Base-by-base conservation (phyloP, 805 yeast species). In the Barnettozyma populi region DNA sequence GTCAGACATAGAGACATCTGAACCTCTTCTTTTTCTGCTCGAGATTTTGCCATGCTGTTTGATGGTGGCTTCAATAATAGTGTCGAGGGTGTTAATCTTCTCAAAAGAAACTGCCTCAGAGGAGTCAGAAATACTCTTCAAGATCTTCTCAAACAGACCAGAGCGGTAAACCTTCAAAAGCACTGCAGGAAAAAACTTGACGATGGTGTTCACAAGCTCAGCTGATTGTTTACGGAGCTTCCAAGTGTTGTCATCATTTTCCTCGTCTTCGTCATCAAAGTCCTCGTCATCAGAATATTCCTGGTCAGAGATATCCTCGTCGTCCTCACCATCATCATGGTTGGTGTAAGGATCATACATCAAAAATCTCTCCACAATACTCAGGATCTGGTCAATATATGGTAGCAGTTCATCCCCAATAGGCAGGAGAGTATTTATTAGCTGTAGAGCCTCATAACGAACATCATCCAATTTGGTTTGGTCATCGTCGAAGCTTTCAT, bases 221-320 rank as follows among this genome's bases (percentile, higher is more conserved):
- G 78, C 70, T 0, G 86, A 65, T 45, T 73, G 74, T 37, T 77
- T 67, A 50, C 94, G 68, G 18, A 86, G 64, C 52, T 78, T 82
- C 85, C 90, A 82, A 2, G 84, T 74, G 45, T 69, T 71, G 46
- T 76, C 84, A 32, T 76, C 79, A 49, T 62, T 64, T 18, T 68
- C 74, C 18, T 68, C 74, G 10, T 66, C 63, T 43, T 63, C 59
- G 25, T 62, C 68, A 11, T 61, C 71, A n/a, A 56, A 65, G 6
- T 68, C 58, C 43, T 57, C 72, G n/a, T 67, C 73, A 25, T 72
- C 77, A 14, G 62, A 63, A 23, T 57, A 70, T 10, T 76, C 82
- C n/a, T 69, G 75, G n/a, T 73, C 76, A 24, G 69, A 72, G 11
- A 65, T 68, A 4, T 56, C 65, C 3, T 65, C 70, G 16, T 65